phyloP scores from a whole-genome alignment of 106 monocot species.

The Posidonia australis region DNA sequence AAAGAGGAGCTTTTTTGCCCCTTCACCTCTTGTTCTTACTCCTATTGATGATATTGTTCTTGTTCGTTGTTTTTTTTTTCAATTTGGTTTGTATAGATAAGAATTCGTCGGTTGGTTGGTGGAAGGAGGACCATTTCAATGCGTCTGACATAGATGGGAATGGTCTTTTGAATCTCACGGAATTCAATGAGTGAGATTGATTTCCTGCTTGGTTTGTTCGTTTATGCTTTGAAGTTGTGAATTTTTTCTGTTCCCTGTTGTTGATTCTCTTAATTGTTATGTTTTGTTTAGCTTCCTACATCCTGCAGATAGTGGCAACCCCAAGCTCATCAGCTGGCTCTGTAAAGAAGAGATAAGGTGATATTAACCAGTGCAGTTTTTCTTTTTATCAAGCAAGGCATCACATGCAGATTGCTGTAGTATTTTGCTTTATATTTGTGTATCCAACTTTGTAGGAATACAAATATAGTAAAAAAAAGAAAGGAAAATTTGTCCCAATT shows the following conservation, averaged over 20 bases:
- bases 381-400: no score
- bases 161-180: conserved; percentile 70
- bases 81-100: background rate
- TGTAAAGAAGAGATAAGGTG: conserved; percentile 91
- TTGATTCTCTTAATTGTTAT: background rate
- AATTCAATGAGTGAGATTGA: conserved; percentile 71
- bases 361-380: no score
- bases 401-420: no score
- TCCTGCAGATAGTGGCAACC: conserved; percentile 74
- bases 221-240: conserved; percentile 2
- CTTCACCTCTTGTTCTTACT: background rate
- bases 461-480: no score
- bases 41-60: background rate
- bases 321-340: conserved; percentile 64
- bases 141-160: conserved; percentile 80
- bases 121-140: conserved; percentile 88
- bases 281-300: conserved; percentile 68
- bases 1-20: background rate
- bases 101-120: conserved; percentile 45
- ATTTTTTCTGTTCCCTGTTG: background rate
- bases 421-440: no score
- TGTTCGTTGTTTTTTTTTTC: background rate
- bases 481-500: no score
- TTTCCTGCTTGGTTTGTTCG: background rate
- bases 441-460: no score